A percentile compares a stretch with the other conserved stretches of the same genome.
phyloP scores from a whole-genome alignment of 441 rosid genomes.

The Eruca vesicaria region DNA sequence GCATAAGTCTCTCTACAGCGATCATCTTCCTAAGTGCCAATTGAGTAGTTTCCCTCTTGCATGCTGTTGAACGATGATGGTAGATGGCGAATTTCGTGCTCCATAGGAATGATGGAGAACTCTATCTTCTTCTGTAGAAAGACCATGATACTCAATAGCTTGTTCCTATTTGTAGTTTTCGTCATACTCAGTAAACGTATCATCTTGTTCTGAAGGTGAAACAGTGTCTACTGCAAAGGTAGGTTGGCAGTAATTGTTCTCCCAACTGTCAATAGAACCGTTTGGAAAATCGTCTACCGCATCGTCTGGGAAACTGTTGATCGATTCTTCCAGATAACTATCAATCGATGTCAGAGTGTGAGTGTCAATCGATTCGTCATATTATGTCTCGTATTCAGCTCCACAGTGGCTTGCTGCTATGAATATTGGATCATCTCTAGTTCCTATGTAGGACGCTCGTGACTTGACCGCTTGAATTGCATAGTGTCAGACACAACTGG shows the following conservation, averaged over 20 bases:
- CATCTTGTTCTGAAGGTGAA: not conserved
- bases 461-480: too few relatives aligned
- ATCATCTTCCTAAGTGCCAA: not conserved
- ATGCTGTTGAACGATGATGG: not conserved
- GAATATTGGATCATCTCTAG: too few relatives aligned
- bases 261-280: too few relatives aligned
- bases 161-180: not conserved
- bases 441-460: too few relatives aligned
- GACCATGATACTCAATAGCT: not conserved
- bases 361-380: too few relatives aligned
- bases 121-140: too few relatives aligned
- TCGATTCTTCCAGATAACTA: not conserved
- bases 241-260: too few relatives aligned
- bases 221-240: not conserved
- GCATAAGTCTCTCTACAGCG: not conserved
- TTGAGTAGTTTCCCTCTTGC: not conserved
- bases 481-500: too few relatives aligned
- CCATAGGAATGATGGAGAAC: not conserved
- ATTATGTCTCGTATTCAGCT: too few relatives aligned
- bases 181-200: not conserved
- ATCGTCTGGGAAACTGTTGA: not conserved
- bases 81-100: not conserved
- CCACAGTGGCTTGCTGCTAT: too few relatives aligned
- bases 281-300: too few relatives aligned
- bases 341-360: not conserved